phyloP scores from a whole-genome alignment of 2,329 filamentous ascomycete genomes.

The Aspergillus cejpii region DNA sequence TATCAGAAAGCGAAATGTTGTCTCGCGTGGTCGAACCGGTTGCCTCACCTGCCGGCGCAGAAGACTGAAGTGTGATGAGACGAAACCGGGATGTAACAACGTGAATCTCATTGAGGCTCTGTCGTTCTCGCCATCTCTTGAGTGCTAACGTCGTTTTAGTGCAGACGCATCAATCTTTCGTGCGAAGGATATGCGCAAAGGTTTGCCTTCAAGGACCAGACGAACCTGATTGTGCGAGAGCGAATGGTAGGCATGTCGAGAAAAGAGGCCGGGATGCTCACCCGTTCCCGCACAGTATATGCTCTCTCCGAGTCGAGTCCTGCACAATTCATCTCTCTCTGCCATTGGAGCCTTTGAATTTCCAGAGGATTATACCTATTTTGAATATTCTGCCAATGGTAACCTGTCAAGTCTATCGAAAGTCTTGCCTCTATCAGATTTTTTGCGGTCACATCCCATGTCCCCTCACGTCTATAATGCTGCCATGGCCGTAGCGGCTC shows the following conservation, averaged over 20 bases:
- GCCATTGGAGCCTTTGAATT: constrained; percentile 10
- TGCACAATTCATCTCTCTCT: constrained; percentile 5
- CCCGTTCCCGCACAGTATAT: background rate
- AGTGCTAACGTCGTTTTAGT: constrained; percentile 7
- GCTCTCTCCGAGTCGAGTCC: constrained; percentile 1
- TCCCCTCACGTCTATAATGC: constrained; percentile 11
- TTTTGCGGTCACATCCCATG: constrained; percentile 9
- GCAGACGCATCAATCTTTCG: constrained; percentile 6
- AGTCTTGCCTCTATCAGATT: constrained; percentile 7
- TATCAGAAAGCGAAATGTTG: constrained; percentile 13
- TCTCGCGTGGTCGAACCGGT: constrained; percentile 15
- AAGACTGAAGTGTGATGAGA: constrained; percentile 13
- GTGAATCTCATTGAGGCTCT: background rate
- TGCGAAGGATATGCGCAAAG: constrained; percentile 15
- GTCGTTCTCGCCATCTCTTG: background rate
- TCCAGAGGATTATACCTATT: constrained; percentile 11
- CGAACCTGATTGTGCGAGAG: constrained; percentile 9
- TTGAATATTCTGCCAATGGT: constrained; percentile 7
- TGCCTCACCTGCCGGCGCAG: constrained; percentile 13
- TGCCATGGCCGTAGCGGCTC: constrained; percentile 8
- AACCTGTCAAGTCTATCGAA: constrained; percentile 5
- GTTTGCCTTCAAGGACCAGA: constrained; percentile 16
- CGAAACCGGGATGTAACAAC: constrained; percentile 13
- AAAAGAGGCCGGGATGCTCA: constrained; percentile 1
- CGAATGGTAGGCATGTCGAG: constrained; percentile 1